Conservation (phyloP, 495 filamentous ascomycete species). For the Aspergillus conjunctus region DNA sequence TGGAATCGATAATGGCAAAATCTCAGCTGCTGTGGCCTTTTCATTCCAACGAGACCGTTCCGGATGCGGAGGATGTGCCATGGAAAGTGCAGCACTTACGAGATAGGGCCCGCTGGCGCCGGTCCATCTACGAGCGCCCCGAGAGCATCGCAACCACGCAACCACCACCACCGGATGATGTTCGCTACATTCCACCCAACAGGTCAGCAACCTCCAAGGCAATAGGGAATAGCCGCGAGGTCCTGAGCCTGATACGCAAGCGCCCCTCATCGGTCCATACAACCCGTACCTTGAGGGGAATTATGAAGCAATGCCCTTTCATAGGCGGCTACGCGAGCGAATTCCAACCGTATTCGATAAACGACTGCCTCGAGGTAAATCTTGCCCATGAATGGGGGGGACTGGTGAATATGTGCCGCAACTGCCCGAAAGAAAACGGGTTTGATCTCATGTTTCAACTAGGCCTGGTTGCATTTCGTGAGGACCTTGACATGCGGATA, state of each 20-base stretch:
- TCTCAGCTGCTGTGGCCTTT: conserved; percentile 41
- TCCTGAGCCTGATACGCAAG: conserved; percentile 29
- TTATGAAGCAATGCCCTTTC: conserved; percentile 36
- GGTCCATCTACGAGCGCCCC: conserved; percentile 43
- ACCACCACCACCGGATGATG: conserved; percentile 5
- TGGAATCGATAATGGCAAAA: conserved; percentile 45
- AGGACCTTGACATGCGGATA: conserved; percentile 36
- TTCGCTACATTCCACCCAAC: conserved; percentile 21
- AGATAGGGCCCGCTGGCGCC: conserved; percentile 37
- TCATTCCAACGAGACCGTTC: neutral
- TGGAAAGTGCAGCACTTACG: conserved; percentile 29
- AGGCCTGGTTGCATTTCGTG: conserved; percentile 40
- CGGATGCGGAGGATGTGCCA: neutral
- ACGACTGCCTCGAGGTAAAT: conserved; percentile 35
- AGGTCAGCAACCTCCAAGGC: neutral
- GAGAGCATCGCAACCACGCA: conserved; percentile 1
- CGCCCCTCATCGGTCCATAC: conserved; percentile 30
- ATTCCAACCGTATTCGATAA: conserved; percentile 34
- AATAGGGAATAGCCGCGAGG: conserved; percentile 30
- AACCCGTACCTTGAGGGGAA: conserved; percentile 28
- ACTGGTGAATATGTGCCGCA: conserved; percentile 36
- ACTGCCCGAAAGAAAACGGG: conserved; percentile 20
- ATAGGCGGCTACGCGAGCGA: conserved; percentile 42
- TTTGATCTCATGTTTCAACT: conserved; percentile 48
- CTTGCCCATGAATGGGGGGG: conserved; percentile 47